Evolutionary conservation across 306 rosid species (phyloP), one percentile per base, ranked within the genome.

Genomic region (Datisca glomerata): DNA sequence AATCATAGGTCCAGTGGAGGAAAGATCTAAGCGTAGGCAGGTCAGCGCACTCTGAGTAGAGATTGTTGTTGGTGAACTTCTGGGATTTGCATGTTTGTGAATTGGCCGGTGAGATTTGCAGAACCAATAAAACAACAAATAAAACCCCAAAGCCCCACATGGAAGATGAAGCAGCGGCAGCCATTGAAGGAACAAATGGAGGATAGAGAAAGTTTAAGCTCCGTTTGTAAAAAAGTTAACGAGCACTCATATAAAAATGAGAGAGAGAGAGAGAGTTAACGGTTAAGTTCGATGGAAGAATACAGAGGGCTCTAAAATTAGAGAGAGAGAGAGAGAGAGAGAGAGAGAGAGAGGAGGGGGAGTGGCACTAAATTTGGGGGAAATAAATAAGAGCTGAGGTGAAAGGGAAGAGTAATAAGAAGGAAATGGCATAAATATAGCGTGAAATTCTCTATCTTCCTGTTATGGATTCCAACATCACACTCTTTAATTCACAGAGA

Each of bases 1-100:
- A 36, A 51, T 74, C 49, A 65, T 55, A 72, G 45, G 73, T 43
- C 77, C 53, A 72, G 48, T 75, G 95, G 35, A 89, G 79, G 35
- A 41, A 56, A 9, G 91, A 60, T 2, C 40, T 13, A 2, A 89
- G 73, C 1, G 16, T 0, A 0, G 84, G 54, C 20, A 89, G 91
- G 43, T 65, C 63, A 27, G 60, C 33, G 74, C 95, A 89, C 42
- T 70, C 65, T 2, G 68, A 0, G 72, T 37, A 89, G 13, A 35
- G 16, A 3, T 39, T 59, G 37, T 63, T 69, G 11, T 17, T 6
- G 5, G 65, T 21, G 43, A 79, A 67, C 34, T 53, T 60, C 17
- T 51, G 82, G 0, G 93, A 14, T 4, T 51, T 16, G 29, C 97
- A 89, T 15, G 43, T 55, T 4, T 19, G 49, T 17, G 96, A 67